Base-by-base conservation (phyloP, 176 grass and related monocot species). In the Avena insularis region DNA sequence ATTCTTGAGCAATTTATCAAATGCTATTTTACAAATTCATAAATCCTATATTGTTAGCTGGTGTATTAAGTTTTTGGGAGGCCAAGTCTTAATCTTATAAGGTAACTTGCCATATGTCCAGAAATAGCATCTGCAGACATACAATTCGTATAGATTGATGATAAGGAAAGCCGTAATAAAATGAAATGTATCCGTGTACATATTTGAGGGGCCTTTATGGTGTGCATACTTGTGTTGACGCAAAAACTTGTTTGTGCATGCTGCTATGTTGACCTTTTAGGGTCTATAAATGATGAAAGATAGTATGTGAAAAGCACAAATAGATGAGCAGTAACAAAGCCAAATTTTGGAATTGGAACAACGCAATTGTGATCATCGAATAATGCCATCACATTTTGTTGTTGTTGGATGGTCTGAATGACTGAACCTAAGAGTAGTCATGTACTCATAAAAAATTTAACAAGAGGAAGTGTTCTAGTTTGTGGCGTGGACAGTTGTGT, bases 181-280 rank as follows among this genome's bases (percentile, higher is more conserved):
- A 48, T 68, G 45, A 68, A 6, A 46, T 17, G 40, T 15, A 45
- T 49, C 25, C 14, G 21, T 35, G 2, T 80, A 33, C 11, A 12
- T 47, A 66, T 83, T 47, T 61, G 35, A 71, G 51, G 6, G 53
- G n/a, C 10, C 2, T 16, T 78, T 51, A 79, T 80, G n/a, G 19
- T 35, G 64, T 79, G 25, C 74, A 79, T 88, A 55, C 25, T 62
- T 88, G 62, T 61, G 51, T 55, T 71, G 9, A 54, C 75, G 29
- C 74, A 10, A n/a, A 78, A 9, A 57, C n/a, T 59, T 86, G 35
- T 46, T 47, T 31, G 29, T 19, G 17, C 61, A 23, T 59, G 2
- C 15, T 58, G 48, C 3, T 58, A 68, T 77, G 48, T 8, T 77
- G 13, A 5, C 20, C 60, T 40, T 15, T n/a, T 59, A 62, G 6